Base-by-base conservation (phyloP, 192 early-diverging fungal genomes). In the Coemansia sp. region DNA sequence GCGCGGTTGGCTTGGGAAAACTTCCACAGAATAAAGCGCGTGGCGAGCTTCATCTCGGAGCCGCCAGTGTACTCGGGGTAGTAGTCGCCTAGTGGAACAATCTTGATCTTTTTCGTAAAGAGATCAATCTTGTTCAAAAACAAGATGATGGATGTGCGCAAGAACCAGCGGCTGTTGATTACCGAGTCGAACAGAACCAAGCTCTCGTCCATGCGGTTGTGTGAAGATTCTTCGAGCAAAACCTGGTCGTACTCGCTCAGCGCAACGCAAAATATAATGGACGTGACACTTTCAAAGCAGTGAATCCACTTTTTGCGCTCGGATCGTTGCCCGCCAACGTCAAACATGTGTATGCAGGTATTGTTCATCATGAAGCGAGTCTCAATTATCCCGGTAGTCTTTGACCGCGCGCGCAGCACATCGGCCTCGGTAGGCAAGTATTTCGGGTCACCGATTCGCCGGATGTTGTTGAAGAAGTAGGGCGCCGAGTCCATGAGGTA, bases 261-360 rank as follows among this genome's bases (percentile, higher is more conserved):
- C 1, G 92, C 91, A 17, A 93, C 88, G 60, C 91, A 93, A 66
- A 96, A 96, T 19, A 96, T 93, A 52, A 96, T 93, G 5, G 92
- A 90, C 15, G 92, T 97, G 19, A 97, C 94, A 65, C 93, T 90
- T 69, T 98, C 95, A 60, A 98, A 98, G 66, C 94, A 98, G 78
- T 96, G 95, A 51, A 96, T 95, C 95, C 95, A 97, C 79, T 98
- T 98, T 64, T 98, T 98, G 60, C 95, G 85, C 79, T 98, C 95
- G 30, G 92, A 94, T 38, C 95, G 88, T 82, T 98, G 95, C 22
- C 95, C 95, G 60, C 95, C 95, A 22, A 98, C 95, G 80, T 98
- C 95, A 70, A 93, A 90, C 90, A 98, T 93, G 85, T 88, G 89
- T 83, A 98, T 84, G 65, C 76, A 90, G 22, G 94, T 77, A 54